Evolutionary conservation across 192 early-diverging fungal genomes (phyloP), one percentile per base, ranked within the genome.

Genomic region (Entomortierella lignicola): DNA sequence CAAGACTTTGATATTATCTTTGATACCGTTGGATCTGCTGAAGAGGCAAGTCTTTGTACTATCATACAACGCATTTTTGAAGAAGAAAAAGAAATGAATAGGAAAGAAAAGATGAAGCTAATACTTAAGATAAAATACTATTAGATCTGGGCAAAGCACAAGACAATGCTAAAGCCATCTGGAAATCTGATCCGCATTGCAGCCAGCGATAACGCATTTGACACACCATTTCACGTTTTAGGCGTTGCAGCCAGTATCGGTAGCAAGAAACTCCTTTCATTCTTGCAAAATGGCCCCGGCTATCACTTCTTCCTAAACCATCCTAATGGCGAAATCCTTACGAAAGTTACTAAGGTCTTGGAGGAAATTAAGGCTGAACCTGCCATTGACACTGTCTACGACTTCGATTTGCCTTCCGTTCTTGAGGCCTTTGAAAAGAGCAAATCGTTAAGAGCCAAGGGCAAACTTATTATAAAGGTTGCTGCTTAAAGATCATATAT

Each of bases 1-100:
- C n/a, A n/a, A 15, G 71, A 71, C 7, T 83, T 75, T 70, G 85
- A 87, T 39, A 52, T 87, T 21, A 44, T 87, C 29, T 61, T 87
- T 44, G 86, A 87, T 31, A 77, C 69, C 27, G 82, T 87, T 23
- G 84, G 84, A 7, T 27, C 62, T 37, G 56, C 66, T 8, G 54
- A 34, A 34, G 67, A 79, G 67, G 75, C 70, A 60, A 60, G 34
- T 4, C 10, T 37, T 7, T 37, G 34, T 37, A 37, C 10, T 7
- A 37, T 37, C 4, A 7, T 37, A 7, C 4, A 7, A 10, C 10
- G 34, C 34, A 10, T 37, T 4, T 37, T 4, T 7, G 10, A 37
- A 10, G 34, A 10, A 37, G n/a, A n/a, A n/a, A n/a, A n/a, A n/a
- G n/a, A n/a, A n/a, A n/a, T n/a, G n/a, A n/a, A n/a, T n/a, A n/a